These are phyloP conservation scores for Peronosclerospora sorghi DNA, from an alignment of 352 stramenopile species.

Conservation along the genomic window DNA sequence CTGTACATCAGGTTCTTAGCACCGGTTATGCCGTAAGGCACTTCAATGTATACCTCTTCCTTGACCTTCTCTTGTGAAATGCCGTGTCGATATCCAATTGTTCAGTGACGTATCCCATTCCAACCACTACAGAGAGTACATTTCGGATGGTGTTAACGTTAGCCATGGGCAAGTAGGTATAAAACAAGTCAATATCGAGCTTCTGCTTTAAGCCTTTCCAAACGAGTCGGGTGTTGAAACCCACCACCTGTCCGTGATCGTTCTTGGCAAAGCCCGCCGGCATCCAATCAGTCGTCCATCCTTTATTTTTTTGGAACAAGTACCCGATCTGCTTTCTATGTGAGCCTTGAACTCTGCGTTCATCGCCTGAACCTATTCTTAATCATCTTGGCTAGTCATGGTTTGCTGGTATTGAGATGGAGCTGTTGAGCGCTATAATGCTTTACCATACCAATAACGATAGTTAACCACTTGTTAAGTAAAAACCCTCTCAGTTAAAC, in stretches of 20 bases:
- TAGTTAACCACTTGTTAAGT: too few relatives aligned
- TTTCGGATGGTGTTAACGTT: constrained; percentile 6
- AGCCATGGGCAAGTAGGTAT: constrained; percentile 3
- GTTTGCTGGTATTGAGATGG: constrained; percentile 1
- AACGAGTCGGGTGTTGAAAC: not conserved
- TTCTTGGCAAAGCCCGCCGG: constrained; percentile 2
- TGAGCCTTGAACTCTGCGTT: not conserved
- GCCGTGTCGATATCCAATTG: constrained; percentile 1
- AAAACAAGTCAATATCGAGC: constrained; percentile 4
- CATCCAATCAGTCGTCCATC: not conserved
- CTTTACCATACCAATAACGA: too few relatives aligned
- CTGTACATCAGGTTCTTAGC: not conserved
- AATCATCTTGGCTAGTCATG: not conserved
- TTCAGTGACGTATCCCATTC: not conserved
- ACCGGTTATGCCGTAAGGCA: not conserved
- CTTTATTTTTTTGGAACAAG: not conserved
- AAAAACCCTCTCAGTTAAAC: too few relatives aligned
- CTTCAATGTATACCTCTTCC: constrained; percentile 2
- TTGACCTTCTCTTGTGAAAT: constrained; percentile 3
- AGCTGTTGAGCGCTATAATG: too few relatives aligned
- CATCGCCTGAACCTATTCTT: not conserved
- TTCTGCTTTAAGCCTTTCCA: constrained; percentile 2
- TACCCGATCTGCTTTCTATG: not conserved
- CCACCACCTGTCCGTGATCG: not conserved
- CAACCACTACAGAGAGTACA: not conserved